phyloP scores from a whole-genome alignment of 495 filamentous ascomycete genomes.

The Penicillium alfredii region DNA sequence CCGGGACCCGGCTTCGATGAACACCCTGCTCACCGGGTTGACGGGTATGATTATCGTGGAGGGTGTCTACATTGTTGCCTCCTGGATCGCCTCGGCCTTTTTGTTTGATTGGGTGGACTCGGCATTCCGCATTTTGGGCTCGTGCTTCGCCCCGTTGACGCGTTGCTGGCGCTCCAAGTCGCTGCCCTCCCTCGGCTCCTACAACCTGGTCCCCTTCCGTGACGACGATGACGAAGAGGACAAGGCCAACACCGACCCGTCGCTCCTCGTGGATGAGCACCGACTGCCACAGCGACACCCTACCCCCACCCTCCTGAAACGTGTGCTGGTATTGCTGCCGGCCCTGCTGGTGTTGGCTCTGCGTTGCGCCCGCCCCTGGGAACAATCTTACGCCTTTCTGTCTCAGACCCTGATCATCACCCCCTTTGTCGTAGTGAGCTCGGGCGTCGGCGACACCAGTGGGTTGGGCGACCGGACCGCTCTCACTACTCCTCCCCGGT shows the following conservation, averaged over 20 bases:
- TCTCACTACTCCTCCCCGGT: too few species aligned
- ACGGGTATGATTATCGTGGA: constrained; percentile 34
- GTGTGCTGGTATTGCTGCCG: constrained; percentile 12
- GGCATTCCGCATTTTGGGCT: too few species aligned
- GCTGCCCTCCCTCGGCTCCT: too few species aligned
- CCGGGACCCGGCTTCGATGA: constrained; percentile 30
- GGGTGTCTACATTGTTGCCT: too few species aligned
- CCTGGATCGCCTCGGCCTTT: too few species aligned
- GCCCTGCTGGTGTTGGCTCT: constrained; percentile 13
- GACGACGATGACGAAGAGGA: constrained; percentile 25
- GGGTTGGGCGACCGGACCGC: too few species aligned
- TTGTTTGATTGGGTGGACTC: too few species aligned
- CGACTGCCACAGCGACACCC: too few species aligned
- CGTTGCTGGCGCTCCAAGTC: too few species aligned
- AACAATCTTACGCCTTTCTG: constrained; percentile 18
- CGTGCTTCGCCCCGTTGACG: too few species aligned
- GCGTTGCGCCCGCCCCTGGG: constrained; percentile 13
- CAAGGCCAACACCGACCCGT: constrained; percentile 10
- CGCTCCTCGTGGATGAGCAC: constrained; percentile 14
- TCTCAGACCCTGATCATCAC: constrained; percentile 19
- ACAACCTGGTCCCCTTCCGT: constrained; percentile 12
- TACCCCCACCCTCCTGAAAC: constrained; percentile 8
- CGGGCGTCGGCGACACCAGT: too few species aligned
- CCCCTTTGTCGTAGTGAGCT: constrained; percentile 19
- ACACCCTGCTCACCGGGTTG: constrained; percentile 34